These are phyloP conservation scores for Blastomyces parvus DNA, from an alignment of 2,329 filamentous ascomycete genomes.

Conservation along the genomic window DNA sequence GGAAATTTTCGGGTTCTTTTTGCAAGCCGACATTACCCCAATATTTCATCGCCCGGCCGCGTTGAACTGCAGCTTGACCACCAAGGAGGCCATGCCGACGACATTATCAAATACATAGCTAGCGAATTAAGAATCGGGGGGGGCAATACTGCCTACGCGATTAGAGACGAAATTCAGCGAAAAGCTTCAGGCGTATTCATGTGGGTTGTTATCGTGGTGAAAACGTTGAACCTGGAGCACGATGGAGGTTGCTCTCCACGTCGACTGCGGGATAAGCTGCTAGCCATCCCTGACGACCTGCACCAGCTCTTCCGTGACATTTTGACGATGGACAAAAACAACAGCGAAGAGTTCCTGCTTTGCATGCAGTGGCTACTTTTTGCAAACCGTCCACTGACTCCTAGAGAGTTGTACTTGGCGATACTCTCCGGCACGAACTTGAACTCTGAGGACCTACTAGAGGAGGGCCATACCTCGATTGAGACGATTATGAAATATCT, in stretches of 20 bases:
- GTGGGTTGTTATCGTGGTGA: conserved; percentile 39
- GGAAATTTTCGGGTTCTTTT: conserved; percentile 28
- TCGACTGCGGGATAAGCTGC: conserved; percentile 22
- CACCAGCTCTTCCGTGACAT: conserved; percentile 16
- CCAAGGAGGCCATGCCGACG: conserved; percentile 30
- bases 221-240: conserved; percentile 39
- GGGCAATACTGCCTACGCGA: conserved; percentile 18
- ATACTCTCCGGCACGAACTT: conserved; percentile 8
- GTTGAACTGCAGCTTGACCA: conserved; percentile 32
- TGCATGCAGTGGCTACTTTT: conserved; percentile 9
- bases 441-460: neutral
- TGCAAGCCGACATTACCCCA: conserved; percentile 39
- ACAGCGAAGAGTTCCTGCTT: neutral
- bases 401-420: conserved; percentile 17
- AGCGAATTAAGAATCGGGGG: conserved; percentile 16
- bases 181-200: conserved; percentile 39
- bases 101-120: conserved; percentile 18
- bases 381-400: conserved; percentile 13
- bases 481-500: neutral
- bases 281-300: conserved; percentile 25
- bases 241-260: conserved; percentile 19
- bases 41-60: conserved; percentile 27
- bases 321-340: conserved; percentile 6
- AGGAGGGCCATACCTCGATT: neutral
- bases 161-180: conserved; percentile 27